Evolutionary conservation across 2,329 filamentous ascomycete species (phyloP).

Genomic region (Calonectria honghensis): DNA sequence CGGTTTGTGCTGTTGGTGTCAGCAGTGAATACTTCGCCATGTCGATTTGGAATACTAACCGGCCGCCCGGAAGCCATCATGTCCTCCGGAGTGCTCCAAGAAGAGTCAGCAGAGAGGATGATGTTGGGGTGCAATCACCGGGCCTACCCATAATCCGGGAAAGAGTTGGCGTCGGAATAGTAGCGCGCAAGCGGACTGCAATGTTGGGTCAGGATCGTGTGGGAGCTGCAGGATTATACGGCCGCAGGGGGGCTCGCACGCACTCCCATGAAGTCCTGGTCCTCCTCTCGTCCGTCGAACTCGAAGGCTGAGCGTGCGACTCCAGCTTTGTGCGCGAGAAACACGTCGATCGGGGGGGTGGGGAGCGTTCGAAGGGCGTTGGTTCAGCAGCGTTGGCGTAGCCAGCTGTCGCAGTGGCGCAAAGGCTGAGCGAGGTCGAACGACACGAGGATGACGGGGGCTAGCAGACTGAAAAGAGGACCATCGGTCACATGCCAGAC

Average conservation of each 20-base stretch:
- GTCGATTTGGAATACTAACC: constrained; percentile 45
- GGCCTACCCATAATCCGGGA: constrained; percentile 66
- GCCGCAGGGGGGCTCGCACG: constrained; percentile 45
- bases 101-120: constrained; percentile 47
- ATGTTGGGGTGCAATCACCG: constrained; percentile 34
- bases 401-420: constrained; percentile 4
- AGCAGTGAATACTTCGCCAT: constrained; percentile 32
- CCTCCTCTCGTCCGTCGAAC: constrained; percentile 48
- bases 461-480: neutral
- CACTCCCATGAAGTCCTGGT: constrained; percentile 58
- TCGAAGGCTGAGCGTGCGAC: constrained; percentile 48
- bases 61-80: constrained; percentile 50
- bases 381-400: constrained; percentile 5
- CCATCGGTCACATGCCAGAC: constrained; percentile 26
- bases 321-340: constrained; percentile 55
- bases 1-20: constrained; percentile 46
- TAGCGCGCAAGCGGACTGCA: constrained; percentile 60
- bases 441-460: neutral
- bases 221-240: constrained; percentile 26
- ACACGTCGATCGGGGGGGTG: constrained; percentile 44
- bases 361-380: constrained; percentile 26
- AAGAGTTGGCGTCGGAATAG: constrained; percentile 60
- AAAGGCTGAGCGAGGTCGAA: neutral
- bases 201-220: constrained; percentile 38
- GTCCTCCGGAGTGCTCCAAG: constrained; percentile 52